Percentiles rank a stretch among this genome's conserved stretches.
These are phyloP conservation scores for Thelonectria olida DNA, from an alignment of 2,329 filamentous ascomycete genomes.

Conservation along the genomic window DNA sequence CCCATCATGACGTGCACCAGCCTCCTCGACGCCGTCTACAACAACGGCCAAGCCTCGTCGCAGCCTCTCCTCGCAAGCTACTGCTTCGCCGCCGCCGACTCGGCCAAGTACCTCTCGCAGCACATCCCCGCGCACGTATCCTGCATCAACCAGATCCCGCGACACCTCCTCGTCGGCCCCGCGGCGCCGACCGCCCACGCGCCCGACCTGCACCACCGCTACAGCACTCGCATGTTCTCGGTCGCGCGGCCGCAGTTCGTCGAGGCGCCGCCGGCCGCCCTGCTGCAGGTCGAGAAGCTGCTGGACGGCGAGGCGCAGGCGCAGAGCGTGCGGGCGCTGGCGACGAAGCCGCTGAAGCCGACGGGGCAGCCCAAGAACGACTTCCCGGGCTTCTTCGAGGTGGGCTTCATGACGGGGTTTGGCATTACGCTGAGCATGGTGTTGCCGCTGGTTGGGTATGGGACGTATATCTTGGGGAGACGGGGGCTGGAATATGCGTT, in stretches of 20 bases:
- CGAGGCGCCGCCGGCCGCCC: background rate
- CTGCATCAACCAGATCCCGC: slow-evolving; percentile 18
- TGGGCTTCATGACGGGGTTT: slow-evolving; percentile 6
- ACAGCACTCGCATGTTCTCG: slow-evolving; percentile 17
- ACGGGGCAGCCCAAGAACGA: slow-evolving; percentile 13
- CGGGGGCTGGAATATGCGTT: slow-evolving; percentile 10
- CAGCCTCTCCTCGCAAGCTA: slow-evolving; percentile 13
- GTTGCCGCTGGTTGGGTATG: slow-evolving; percentile 15
- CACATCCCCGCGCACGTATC: slow-evolving; percentile 16
- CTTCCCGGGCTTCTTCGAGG: slow-evolving; percentile 15
- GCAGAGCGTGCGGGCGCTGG: slow-evolving; percentile 8
- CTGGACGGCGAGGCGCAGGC: slow-evolving; percentile 3
- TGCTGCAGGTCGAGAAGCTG: slow-evolving; percentile 1
- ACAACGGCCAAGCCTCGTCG: slow-evolving; percentile 4
- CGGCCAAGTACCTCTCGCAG: slow-evolving; percentile 21
- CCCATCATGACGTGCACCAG: slow-evolving; percentile 17
- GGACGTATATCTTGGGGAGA: slow-evolving; percentile 13
- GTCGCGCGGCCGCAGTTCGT: slow-evolving; percentile 15
- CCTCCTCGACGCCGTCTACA: slow-evolving; percentile 17
- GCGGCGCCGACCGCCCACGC: slow-evolving; percentile 8
- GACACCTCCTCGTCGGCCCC: slow-evolving; percentile 16
- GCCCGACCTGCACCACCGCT: slow-evolving; percentile 11
- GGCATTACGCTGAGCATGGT: slow-evolving; percentile 4
- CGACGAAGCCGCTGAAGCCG: slow-evolving; percentile 4
- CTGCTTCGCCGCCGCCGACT: slow-evolving; percentile 11